These are phyloP conservation scores for Colletotrichum gigasporum DNA, from an alignment of 2,329 filamentous ascomycete species.

Conservation along the genomic window DNA sequence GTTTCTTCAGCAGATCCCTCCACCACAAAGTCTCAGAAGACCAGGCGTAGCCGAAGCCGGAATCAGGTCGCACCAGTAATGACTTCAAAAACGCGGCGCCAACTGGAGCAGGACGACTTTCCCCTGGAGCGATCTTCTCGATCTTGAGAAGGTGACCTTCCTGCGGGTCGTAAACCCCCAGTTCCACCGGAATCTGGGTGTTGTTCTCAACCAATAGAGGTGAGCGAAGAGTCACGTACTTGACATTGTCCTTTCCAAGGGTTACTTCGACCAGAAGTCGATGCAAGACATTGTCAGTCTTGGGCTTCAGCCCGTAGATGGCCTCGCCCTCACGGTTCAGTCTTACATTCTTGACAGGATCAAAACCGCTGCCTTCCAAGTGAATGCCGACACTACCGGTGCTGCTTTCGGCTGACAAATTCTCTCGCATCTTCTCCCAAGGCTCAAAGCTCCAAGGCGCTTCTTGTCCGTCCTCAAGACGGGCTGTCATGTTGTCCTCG, in stretches of 20 bases:
- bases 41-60: constrained; percentile 97
- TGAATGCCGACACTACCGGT: constrained; percentile 82
- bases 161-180: constrained; percentile 88
- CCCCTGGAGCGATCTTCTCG: constrained; percentile 94
- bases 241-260: constrained; percentile 93
- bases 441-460: constrained; percentile 97
- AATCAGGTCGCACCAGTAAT: constrained; percentile 87
- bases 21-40: constrained; percentile 90
- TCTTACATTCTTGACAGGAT: constrained; percentile 86
- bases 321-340: constrained; percentile 95
- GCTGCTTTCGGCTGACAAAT: constrained; percentile 83
- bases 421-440: constrained; percentile 95
- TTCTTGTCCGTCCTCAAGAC: constrained; percentile 88
- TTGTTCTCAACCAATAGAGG: constrained; percentile 94
- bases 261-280: constrained; percentile 91
- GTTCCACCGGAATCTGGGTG: constrained; percentile 93
- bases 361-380: constrained; percentile 93
- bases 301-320: constrained; percentile 87
- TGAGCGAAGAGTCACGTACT: constrained; percentile 95
- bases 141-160: constrained; percentile 95
- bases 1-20: constrained; percentile 87
- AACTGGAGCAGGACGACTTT: constrained; percentile 88
- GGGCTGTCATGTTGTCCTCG: constrained; percentile 77
- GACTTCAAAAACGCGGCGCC: constrained; percentile 92
- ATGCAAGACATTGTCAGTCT: constrained; percentile 85